Evolutionary conservation across 1,284 basidiomycete species (phyloP).

Genomic region (Ustilago xerochloae): DNA sequence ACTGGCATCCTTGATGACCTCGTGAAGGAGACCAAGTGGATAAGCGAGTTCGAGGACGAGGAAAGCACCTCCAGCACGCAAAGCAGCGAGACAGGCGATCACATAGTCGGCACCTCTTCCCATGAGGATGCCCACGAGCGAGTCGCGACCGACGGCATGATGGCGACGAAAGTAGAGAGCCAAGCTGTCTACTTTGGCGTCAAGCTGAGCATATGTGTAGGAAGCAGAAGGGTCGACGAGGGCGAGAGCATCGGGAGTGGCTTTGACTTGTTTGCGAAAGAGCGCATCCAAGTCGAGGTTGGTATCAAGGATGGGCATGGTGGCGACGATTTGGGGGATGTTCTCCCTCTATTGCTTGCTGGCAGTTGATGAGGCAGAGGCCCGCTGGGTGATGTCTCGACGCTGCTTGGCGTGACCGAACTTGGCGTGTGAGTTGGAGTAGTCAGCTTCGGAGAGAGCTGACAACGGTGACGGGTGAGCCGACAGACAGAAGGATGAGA

Average conservation of each 20-base stretch:
- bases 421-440: neutral
- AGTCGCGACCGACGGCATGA: slow-evolving; percentile 54
- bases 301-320: slow-evolving; percentile 49
- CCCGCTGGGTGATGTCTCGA: neutral
- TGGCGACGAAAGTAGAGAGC: slow-evolving; percentile 48
- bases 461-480: too few species aligned
- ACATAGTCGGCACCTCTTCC: slow-evolving; percentile 64
- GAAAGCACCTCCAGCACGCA: slow-evolving; percentile 67
- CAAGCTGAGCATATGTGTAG: slow-evolving; percentile 65
- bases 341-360: too few species aligned
- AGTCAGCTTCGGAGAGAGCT: neutral
- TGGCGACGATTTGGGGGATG: too few species aligned
- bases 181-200: slow-evolving; percentile 47
- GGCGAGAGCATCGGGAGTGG: slow-evolving; percentile 47
- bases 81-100: slow-evolving; percentile 62
- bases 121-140: slow-evolving; percentile 64
- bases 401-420: neutral
- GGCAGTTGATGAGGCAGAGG: neutral
- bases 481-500: neutral
- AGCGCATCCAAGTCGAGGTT: slow-evolving; percentile 50
- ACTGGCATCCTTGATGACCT: slow-evolving; percentile 65
- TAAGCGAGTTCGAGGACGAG: slow-evolving; percentile 68
- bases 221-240: slow-evolving; percentile 37
- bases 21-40: slow-evolving; percentile 57
- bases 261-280: slow-evolving; percentile 49